Evolutionary conservation across 2,329 filamentous ascomycete genomes (phyloP).

Genomic region (Calonectria fujianensis): DNA sequence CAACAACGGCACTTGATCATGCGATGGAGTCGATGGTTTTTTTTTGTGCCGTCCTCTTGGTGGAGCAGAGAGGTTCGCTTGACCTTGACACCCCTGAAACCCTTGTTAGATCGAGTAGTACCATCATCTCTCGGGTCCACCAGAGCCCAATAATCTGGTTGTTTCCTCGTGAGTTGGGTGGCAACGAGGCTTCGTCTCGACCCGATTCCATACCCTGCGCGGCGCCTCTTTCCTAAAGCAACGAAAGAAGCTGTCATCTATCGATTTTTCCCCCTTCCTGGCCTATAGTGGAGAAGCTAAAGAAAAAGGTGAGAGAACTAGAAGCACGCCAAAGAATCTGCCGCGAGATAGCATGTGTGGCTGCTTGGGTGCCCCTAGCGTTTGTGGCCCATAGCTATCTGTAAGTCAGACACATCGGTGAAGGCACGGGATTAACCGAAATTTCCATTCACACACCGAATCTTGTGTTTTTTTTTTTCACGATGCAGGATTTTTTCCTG

Average conservation of each 20-base stretch:
- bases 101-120: constrained; percentile 20
- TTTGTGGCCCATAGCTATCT: neutral
- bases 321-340: neutral
- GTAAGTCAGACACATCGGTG: constrained; percentile 17
- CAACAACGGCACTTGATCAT: constrained; percentile 15
- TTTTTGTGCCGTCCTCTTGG: constrained; percentile 18
- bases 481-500: constrained; percentile 14
- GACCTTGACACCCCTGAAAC: constrained; percentile 6
- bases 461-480: constrained; percentile 16
- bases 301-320: constrained; percentile 17
- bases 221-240: constrained; percentile 11
- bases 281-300: neutral
- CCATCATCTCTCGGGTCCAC: constrained; percentile 13
- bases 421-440: constrained; percentile 20
- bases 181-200: neutral
- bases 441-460: constrained; percentile 19
- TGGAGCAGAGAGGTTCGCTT: constrained; percentile 16
- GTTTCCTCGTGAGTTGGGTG: neutral
- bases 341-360: constrained; percentile 10
- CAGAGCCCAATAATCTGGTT: neutral
- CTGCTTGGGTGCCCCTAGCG: constrained; percentile 6
- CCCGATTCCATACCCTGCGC: constrained; percentile 5
- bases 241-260: constrained; percentile 1
- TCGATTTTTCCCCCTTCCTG: constrained; percentile 3
- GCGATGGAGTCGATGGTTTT: constrained; percentile 14